phyloP scores from a whole-genome alignment of 345 rosid species.

The Draba incana region DNA sequence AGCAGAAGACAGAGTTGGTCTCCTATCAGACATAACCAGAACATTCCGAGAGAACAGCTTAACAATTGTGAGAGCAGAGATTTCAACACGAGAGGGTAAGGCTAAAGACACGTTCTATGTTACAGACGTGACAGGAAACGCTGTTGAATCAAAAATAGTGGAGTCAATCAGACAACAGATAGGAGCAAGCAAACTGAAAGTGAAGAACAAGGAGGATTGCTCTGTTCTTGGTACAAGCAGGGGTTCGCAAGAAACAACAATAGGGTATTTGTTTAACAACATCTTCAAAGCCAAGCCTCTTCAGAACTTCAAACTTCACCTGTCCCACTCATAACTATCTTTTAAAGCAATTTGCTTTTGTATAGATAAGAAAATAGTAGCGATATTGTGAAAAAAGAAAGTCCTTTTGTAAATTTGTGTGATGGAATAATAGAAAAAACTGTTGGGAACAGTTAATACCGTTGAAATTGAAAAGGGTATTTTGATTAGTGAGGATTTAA shows the following conservation, averaged over 20 bases:
- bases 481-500: not conserved
- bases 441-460: conserved; percentile 1
- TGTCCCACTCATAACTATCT: conserved; percentile 4
- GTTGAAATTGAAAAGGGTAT: conserved; percentile 2
- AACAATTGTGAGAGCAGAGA: conserved; percentile 84
- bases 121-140: conserved; percentile 72
- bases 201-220: conserved; percentile 54
- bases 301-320: conserved; percentile 15
- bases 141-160: conserved; percentile 68
- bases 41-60: conserved; percentile 93
- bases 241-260: conserved; percentile 48
- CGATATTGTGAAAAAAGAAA: too few species aligned
- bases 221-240: conserved; percentile 30
- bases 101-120: conserved; percentile 85
- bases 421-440: conserved; percentile 4
- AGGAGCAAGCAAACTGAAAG: conserved; percentile 65
- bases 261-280: conserved; percentile 26
- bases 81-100: conserved; percentile 74
- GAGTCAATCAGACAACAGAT: conserved; percentile 83
- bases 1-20: conserved; percentile 80
- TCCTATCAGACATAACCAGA: conserved; percentile 88
- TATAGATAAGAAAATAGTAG: not conserved
- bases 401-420: not conserved
- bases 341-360: not conserved
- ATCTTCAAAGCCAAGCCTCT: conserved; percentile 35